phyloP scores from a whole-genome alignment of 331 rosid genomes.

The Pyrus hybrid region DNA sequence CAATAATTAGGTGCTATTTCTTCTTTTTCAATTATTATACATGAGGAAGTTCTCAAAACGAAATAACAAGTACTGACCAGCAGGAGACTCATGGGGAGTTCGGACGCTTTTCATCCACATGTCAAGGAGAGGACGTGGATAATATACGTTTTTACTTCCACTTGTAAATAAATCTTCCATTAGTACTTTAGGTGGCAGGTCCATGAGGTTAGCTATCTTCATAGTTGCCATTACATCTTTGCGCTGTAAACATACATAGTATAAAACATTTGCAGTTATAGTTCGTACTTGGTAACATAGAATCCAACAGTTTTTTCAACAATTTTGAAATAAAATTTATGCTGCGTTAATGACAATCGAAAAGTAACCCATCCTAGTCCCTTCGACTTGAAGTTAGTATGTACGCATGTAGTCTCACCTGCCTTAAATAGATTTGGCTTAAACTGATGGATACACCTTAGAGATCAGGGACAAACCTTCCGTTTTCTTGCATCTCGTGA shows the following conservation, averaged over 20 bases:
- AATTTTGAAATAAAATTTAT: not conserved
- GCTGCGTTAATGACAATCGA: not conserved
- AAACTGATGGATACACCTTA: not conserved
- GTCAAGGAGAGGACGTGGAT: constrained; percentile 59
- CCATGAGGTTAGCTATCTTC: constrained; percentile 62
- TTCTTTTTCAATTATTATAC: not conserved
- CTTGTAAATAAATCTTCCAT: constrained; percentile 35
- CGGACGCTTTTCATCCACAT: constrained; percentile 59
- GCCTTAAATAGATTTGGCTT: not conserved
- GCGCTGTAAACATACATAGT: constrained; percentile 27
- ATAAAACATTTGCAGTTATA: not conserved
- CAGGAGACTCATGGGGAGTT: constrained; percentile 43
- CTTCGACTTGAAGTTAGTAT: not conserved
- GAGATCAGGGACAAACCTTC: not conserved
- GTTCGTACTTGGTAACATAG: not conserved
- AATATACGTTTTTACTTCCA: constrained; percentile 44
- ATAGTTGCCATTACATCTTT: constrained; percentile 21
- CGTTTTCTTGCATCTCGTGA: not conserved
- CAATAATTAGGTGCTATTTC: not conserved
- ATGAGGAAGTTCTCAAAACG: not conserved
- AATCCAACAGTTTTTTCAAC: not conserved
- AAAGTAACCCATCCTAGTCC: not conserved
- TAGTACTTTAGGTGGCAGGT: constrained; percentile 59
- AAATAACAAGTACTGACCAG: constrained; percentile 39
- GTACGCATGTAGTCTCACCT: not conserved